Evolutionary conservation across 768 basidiomycete genomes (phyloP).

Genomic region (Russula sp.): DNA sequence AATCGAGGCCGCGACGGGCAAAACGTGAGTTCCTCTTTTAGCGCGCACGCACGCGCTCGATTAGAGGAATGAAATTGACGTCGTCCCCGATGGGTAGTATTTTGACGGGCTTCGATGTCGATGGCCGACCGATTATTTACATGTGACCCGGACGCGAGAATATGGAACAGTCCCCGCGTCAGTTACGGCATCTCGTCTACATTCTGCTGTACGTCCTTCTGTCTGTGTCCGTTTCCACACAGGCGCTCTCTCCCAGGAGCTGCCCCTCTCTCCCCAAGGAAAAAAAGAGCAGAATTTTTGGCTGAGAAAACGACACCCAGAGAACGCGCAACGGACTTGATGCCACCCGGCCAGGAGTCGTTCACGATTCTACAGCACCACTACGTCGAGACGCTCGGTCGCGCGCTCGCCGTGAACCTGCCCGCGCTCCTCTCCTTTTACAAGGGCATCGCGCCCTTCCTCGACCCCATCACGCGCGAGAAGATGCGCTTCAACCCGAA

Average conservation of each 20-base stretch:
- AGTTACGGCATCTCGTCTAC: constrained; percentile 82
- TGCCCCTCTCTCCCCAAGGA: no score
- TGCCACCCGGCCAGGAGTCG: constrained; percentile 79
- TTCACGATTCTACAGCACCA: constrained; percentile 79
- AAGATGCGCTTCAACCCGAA: constrained; percentile 94
- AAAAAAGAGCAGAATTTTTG: no score
- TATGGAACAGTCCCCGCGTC: constrained; percentile 67
- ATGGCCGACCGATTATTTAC: constrained; percentile 83
- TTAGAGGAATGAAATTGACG: background rate
- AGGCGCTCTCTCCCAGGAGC: no score
- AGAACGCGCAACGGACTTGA: constrained; percentile 83
- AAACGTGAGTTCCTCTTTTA: constrained; percentile 53
- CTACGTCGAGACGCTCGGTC: constrained; percentile 82
- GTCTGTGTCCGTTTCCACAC: background rate
- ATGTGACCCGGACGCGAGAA: constrained; percentile 87
- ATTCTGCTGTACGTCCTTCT: constrained; percentile 58
- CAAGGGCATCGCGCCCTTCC: constrained; percentile 77
- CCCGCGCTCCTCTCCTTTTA: constrained; percentile 67
- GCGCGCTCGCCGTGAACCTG: constrained; percentile 77
- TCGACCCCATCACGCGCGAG: constrained; percentile 83
- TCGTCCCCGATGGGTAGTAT: constrained; percentile 39
- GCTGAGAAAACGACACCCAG: constrained; percentile 31
- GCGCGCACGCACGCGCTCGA: background rate
- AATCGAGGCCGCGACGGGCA: constrained; percentile 77
- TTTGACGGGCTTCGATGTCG: constrained; percentile 77